Evolutionary conservation across 2,329 filamentous ascomycete species (phyloP).

Genomic region (Anisogramma anomala): DNA sequence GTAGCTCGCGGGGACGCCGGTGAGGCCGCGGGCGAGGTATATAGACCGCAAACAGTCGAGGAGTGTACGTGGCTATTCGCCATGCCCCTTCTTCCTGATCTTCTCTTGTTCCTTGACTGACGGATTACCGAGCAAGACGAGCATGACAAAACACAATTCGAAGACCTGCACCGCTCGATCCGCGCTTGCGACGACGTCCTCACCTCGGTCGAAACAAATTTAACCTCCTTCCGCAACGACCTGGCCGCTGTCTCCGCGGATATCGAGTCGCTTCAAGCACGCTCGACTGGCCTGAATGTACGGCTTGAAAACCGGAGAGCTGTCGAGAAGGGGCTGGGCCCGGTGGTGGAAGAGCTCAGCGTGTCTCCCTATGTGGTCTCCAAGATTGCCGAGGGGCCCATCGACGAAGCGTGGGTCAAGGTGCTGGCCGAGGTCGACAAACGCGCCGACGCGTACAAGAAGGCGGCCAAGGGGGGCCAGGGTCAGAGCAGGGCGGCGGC

Average conservation of each 20-base stretch:
- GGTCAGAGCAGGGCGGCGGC: slow-evolving; percentile 62
- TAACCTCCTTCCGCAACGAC: slow-evolving; percentile 88
- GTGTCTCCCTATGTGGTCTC: slow-evolving; percentile 73
- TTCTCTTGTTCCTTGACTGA: slow-evolving; percentile 2
- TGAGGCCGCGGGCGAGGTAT: slow-evolving; percentile 21
- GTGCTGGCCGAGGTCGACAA: slow-evolving; percentile 75
- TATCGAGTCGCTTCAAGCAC: slow-evolving; percentile 83
- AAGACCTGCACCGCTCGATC: slow-evolving; percentile 85
- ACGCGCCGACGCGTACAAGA: slow-evolving; percentile 60
- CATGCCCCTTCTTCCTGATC: slow-evolving; percentile 19
- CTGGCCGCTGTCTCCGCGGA: slow-evolving; percentile 85
- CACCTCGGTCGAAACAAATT: slow-evolving; percentile 82
- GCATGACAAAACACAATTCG: slow-evolving; percentile 70
- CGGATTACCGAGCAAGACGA: slow-evolving; percentile 44
- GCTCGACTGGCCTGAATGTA: slow-evolving; percentile 72
- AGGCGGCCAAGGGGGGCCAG: slow-evolving; percentile 44
- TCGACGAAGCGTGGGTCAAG: slow-evolving; percentile 83
- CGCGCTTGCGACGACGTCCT: slow-evolving; percentile 84
- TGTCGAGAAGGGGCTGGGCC: slow-evolving; percentile 77
- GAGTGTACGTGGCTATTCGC: slow-evolving; percentile 47
- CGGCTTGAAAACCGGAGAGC: slow-evolving; percentile 80
- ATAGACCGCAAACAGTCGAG: slow-evolving; percentile 51
- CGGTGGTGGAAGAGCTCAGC: slow-evolving; percentile 83
- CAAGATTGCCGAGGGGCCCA: slow-evolving; percentile 75
- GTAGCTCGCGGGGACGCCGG: slow-evolving; percentile 27